A percentile compares a stretch with the other conserved stretches of the same genome.
These are phyloP conservation scores for Vigna reflexopilosa DNA, from an alignment of 306 rosid species.

Conservation along the genomic window DNA sequence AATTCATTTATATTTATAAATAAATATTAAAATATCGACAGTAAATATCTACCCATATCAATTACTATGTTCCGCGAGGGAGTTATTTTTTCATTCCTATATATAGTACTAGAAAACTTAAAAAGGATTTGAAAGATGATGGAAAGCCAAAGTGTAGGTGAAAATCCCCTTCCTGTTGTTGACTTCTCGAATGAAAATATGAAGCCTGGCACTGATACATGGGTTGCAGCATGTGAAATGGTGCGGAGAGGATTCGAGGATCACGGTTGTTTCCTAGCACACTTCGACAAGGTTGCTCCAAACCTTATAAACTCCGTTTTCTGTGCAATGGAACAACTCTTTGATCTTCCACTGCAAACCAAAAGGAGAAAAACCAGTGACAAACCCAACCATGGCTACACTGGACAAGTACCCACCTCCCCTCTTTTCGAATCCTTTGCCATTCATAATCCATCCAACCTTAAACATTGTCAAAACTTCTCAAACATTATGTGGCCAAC, in stretches of 20 bases:
- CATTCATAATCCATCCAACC: constrained; percentile 23
- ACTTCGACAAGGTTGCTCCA: constrained; percentile 15
- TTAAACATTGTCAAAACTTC: constrained; percentile 25
- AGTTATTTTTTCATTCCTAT: too few species aligned
- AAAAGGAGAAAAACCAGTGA: constrained; percentile 37
- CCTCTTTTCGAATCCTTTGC: constrained; percentile 47
- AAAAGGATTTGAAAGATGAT: not conserved
- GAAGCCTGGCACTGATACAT: constrained; percentile 39
- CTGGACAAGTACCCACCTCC: not conserved
- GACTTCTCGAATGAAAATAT: constrained; percentile 13
- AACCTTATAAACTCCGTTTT: constrained; percentile 3
- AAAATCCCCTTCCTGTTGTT: not conserved
- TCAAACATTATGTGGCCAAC: constrained; percentile 43
- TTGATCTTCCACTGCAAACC: not conserved
- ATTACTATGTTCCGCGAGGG: too few species aligned
- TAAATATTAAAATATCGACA: too few species aligned
- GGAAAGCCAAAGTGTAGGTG: not conserved
- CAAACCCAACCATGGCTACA: constrained; percentile 41
- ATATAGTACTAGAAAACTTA: too few species aligned
- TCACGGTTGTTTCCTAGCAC: constrained; percentile 41
- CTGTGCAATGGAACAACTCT: not conserved
- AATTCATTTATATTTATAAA: too few species aligned
- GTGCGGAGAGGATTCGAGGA: constrained; percentile 47
- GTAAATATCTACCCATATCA: too few species aligned
- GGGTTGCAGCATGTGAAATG: constrained; percentile 28